Evolutionary conservation across 2,329 filamentous ascomycete genomes (phyloP).

Genomic region (Fusarium domesticum): DNA sequence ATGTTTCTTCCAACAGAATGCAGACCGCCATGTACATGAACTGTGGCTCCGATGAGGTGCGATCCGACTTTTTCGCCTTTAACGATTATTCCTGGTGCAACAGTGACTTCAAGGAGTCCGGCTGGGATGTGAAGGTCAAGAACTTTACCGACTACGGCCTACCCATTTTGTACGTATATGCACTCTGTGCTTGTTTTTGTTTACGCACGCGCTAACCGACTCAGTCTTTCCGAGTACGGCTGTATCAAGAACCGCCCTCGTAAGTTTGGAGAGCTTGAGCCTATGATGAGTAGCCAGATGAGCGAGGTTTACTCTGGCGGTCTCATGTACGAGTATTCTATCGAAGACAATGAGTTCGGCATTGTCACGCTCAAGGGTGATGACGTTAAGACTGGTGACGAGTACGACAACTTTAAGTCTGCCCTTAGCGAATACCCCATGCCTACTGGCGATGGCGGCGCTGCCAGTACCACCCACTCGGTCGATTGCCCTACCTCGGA

Average conservation of each 20-base stretch:
- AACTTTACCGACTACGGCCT: constrained; percentile 84
- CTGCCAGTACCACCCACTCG: constrained; percentile 45
- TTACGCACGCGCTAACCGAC: constrained; percentile 3
- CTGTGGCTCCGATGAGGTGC: constrained; percentile 79
- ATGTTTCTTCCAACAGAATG: constrained; percentile 80
- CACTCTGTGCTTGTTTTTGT: background rate
- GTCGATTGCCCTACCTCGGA: constrained; percentile 50
- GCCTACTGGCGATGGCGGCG: constrained; percentile 51
- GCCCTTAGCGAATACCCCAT: constrained; percentile 49
- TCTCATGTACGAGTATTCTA: constrained; percentile 91
- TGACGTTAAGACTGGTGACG: constrained; percentile 53
- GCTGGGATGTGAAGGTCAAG: constrained; percentile 86
- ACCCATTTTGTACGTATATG: constrained; percentile 65
- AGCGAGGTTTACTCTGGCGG: constrained; percentile 89
- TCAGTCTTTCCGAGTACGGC: constrained; percentile 82
- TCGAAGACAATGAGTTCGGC: constrained; percentile 76
- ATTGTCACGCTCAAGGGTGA: constrained; percentile 64
- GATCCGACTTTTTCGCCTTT: constrained; percentile 85
- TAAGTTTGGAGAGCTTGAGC: constrained; percentile 72
- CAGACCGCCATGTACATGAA: constrained; percentile 92
- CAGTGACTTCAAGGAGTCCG: constrained; percentile 65
- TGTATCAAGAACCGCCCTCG: constrained; percentile 75
- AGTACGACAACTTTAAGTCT: constrained; percentile 57
- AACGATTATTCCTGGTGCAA: constrained; percentile 90
- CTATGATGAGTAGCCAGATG: constrained; percentile 83